A percentile compares a stretch with the other conserved stretches of the same genome.
Conservation (phyloP, 805 yeast species). For the Lipomyces orientalis region DNA sequence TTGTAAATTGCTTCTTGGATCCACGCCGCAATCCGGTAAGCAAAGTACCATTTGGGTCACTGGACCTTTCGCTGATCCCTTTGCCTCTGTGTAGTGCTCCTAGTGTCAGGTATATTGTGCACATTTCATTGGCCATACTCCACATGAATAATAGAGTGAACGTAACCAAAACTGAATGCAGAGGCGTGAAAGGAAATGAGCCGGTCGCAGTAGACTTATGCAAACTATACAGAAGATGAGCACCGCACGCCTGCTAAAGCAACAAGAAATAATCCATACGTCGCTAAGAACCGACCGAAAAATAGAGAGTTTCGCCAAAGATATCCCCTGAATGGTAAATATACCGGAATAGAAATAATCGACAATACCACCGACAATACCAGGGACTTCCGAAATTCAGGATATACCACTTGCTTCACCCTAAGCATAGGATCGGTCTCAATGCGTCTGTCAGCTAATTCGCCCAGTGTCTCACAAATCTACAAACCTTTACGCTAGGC, state of each 20-base stretch:
- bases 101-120: conserved; percentile 45
- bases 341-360: conserved; percentile 20
- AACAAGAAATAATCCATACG: conserved; percentile 11
- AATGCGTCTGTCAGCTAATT: not conserved
- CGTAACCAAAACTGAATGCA: conserved; percentile 32
- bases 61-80: conserved; percentile 41
- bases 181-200: conserved; percentile 30
- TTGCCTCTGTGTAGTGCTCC: conserved; percentile 47
- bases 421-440: conserved; percentile 31
- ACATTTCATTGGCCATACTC: conserved; percentile 40
- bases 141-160: conserved; percentile 30
- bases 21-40: conserved; percentile 45
- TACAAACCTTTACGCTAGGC: conserved; percentile 24
- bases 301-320: conserved; percentile 28
- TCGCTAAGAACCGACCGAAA: conserved; percentile 10
- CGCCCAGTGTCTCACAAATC: not conserved
- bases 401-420: conserved; percentile 9
- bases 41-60: conserved; percentile 48
- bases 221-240: conserved; percentile 21
- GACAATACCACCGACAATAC: conserved; percentile 2
- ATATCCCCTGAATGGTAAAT: conserved; percentile 24
- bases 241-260: not conserved
- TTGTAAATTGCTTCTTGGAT: conserved; percentile 39
- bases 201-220: conserved; percentile 30
- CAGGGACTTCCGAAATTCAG: not conserved